A percentile compares a stretch with the other conserved stretches of the same genome.
Evolutionary conservation across 1,284 basidiomycete genomes (phyloP).

Genomic region (Ustilago vetiveriae): DNA sequence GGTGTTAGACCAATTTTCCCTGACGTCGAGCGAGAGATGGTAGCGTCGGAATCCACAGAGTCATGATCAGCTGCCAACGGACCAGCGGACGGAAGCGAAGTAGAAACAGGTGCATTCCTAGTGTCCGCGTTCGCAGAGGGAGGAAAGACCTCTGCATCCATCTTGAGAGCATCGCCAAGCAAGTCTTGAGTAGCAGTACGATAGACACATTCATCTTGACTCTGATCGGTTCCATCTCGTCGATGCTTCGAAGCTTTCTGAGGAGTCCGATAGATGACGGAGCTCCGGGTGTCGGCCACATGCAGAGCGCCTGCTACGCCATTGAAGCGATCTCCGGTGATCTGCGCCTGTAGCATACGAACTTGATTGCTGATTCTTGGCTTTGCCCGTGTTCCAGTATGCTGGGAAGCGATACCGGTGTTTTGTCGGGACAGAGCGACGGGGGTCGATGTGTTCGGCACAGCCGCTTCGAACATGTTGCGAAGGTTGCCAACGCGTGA

Average conservation of each 20-base stretch:
- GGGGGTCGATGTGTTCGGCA: conserved; percentile 3
- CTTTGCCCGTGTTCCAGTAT: conserved; percentile 18
- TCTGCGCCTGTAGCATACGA: conserved; percentile 48
- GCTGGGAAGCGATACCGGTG: conserved; percentile 11
- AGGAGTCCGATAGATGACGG: conserved; percentile 6
- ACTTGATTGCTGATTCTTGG: conserved; percentile 43
- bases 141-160: conserved; percentile 39
- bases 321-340: conserved; percentile 46
- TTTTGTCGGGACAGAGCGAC: conserved; percentile 25
- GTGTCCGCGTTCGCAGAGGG: conserved; percentile 8
- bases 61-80: not conserved
- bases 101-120: conserved; percentile 7
- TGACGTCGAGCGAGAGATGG: conserved; percentile 26
- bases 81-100: conserved; percentile 1
- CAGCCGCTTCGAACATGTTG: conserved; percentile 35
- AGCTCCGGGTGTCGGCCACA: conserved; percentile 20
- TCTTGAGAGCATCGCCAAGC: conserved; percentile 43
- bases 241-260: not conserved
- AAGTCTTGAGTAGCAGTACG: conserved; percentile 25
- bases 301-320: conserved; percentile 30
- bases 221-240: conserved; percentile 11
- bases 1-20: conserved; percentile 12
- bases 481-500: conserved; percentile 41
- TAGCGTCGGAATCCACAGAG: conserved; percentile 15
- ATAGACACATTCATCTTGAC: conserved; percentile 17